These are phyloP conservation scores for Zostera marina DNA, from an alignment of 116 monocot species.

Conservation along the genomic window DNA sequence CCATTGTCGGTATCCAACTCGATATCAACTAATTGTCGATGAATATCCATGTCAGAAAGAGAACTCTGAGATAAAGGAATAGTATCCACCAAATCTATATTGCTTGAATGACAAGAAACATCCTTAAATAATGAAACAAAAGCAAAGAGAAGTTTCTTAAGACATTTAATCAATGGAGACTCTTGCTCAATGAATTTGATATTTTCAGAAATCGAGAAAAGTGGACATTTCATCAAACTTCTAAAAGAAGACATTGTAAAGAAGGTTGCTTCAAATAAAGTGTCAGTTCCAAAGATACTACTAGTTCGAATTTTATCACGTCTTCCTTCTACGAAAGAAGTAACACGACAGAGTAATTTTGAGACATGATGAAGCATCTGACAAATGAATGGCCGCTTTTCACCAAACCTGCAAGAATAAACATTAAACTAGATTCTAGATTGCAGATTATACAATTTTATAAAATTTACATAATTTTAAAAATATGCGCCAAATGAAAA, in stretches of 20 bases:
- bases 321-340: constrained; percentile 34
- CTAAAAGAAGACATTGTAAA: constrained; percentile 28
- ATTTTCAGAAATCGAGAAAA: constrained; percentile 24
- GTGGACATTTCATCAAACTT: constrained; percentile 38
- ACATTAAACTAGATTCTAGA: not conserved
- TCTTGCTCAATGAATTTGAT: constrained; percentile 8
- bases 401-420: constrained; percentile 23
- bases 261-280: constrained; percentile 29
- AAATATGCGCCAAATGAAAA: too few relatives aligned
- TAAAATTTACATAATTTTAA: too few relatives aligned
- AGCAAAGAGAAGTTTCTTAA: constrained; percentile 43
- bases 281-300: constrained; percentile 12
- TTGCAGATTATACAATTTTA: not conserved
- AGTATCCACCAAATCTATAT: constrained; percentile 1
- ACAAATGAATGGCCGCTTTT: constrained; percentile 16
- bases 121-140: constrained; percentile 30
- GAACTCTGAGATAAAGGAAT: constrained; percentile 1
- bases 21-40: constrained; percentile 38
- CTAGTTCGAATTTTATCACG: constrained; percentile 21
- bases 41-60: constrained; percentile 10
- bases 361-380: constrained; percentile 19
- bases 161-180: constrained; percentile 9
- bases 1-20: constrained; percentile 56
- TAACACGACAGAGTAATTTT: constrained; percentile 26
- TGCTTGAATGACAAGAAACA: constrained; percentile 12